phyloP scores from a whole-genome alignment of 2,329 filamentous ascomycete species.

The Trichoderma citrinoviride region DNA sequence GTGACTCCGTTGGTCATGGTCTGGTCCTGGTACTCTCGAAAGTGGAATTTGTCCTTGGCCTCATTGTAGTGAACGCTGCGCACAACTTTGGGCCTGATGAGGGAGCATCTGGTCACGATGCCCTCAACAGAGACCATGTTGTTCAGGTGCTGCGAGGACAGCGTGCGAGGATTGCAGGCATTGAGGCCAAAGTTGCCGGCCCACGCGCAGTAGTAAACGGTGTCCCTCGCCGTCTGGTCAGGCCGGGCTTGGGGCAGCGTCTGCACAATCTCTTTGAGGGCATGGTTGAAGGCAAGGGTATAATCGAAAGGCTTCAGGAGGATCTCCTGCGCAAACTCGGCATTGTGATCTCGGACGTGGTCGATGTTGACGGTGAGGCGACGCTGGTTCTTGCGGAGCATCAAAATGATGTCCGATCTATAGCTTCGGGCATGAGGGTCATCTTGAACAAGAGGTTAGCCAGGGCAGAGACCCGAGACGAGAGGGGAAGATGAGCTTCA shows the following conservation, averaged over 20 bases:
- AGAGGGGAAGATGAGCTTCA: conserved; percentile 3
- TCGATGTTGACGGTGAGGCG: conserved; percentile 75
- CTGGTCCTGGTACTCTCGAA: conserved; percentile 89
- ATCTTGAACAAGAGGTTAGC: conserved; percentile 35
- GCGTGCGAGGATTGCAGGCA: conserved; percentile 88
- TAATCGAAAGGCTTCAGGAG: conserved; percentile 87
- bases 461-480: background rate
- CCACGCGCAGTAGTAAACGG: conserved; percentile 94
- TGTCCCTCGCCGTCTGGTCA: conserved; percentile 73
- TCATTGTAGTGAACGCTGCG: conserved; percentile 98
- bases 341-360: conserved; percentile 83
- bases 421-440: conserved; percentile 67
- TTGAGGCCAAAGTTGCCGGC: conserved; percentile 94
- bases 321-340: conserved; percentile 74
- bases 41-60: conserved; percentile 79
- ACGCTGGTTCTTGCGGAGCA: conserved; percentile 66
- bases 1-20: conserved; percentile 93
- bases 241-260: conserved; percentile 73
- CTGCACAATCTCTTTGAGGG: conserved; percentile 83
- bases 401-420: conserved; percentile 79
- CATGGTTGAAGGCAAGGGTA: conserved; percentile 81
- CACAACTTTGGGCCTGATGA: conserved; percentile 95
- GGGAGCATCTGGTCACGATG: conserved; percentile 92
- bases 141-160: conserved; percentile 87
- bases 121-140: conserved; percentile 97